phyloP scores from a whole-genome alignment of 768 basidiomycete genomes.

The Sarcomyxa edulis region DNA sequence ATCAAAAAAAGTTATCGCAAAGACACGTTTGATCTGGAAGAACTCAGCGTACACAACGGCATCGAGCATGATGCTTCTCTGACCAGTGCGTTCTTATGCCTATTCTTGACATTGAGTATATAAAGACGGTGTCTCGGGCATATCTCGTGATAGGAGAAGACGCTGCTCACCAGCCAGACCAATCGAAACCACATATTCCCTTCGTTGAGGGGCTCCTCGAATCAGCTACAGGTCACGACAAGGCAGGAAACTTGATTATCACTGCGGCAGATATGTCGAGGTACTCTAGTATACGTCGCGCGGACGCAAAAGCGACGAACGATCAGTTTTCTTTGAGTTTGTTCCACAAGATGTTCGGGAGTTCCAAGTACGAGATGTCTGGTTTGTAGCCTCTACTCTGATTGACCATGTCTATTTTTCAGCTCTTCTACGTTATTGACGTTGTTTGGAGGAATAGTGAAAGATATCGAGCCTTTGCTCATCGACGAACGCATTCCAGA shows the following conservation, averaged over 20 bases:
- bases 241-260: conserved; percentile 39
- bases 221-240: conserved; percentile 54
- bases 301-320: conserved; percentile 48
- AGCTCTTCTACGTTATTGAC: conserved; percentile 61
- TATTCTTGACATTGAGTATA: conserved; percentile 13
- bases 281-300: conserved; percentile 55
- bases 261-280: conserved; percentile 55
- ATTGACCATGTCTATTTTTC: background rate
- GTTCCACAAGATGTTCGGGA: conserved; percentile 58
- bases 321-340: conserved; percentile 45
- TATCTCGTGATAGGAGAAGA: conserved; percentile 47
- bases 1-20: conserved; percentile 49
- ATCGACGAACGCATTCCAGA: conserved; percentile 66
- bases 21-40: conserved; percentile 61
- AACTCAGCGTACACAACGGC: conserved; percentile 69
- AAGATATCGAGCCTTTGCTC: conserved; percentile 51
- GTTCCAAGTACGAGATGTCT: conserved; percentile 67
- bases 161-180: conserved; percentile 37
- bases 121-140: conserved; percentile 28
- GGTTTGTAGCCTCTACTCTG: conserved; percentile 6
- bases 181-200: conserved; percentile 42
- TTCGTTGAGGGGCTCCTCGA: conserved; percentile 53
- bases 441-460: conserved; percentile 60
- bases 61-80: conserved; percentile 71
- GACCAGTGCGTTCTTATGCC: conserved; percentile 37